phyloP scores from a whole-genome alignment of 2,329 filamentous ascomycete species.

The Tolypocladium capitatum region DNA sequence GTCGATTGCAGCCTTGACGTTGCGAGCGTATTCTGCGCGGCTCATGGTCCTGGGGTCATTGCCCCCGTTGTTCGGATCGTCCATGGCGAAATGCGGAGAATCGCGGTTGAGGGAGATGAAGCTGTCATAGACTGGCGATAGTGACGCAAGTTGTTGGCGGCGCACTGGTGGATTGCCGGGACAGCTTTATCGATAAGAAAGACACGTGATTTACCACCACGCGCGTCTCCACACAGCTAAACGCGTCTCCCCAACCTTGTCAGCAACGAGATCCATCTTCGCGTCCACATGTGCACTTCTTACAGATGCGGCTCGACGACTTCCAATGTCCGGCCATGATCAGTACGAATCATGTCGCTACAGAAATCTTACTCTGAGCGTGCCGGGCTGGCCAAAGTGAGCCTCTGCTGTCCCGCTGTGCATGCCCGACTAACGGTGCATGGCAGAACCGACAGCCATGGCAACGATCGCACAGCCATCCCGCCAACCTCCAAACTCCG shows the following conservation, averaged over 20 bases:
- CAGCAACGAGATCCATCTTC: background rate
- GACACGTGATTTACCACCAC: background rate
- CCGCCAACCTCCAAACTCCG: conserved; percentile 22
- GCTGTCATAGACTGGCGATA: background rate
- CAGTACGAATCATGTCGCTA: conserved; percentile 19
- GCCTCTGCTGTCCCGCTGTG: conserved; percentile 3
- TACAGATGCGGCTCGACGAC: conserved; percentile 4
- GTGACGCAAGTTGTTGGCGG: too few species aligned
- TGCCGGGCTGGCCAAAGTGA: conserved; percentile 19
- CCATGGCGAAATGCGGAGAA: conserved; percentile 5
- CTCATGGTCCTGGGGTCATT: conserved; percentile 8
- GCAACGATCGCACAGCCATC: conserved; percentile 41
- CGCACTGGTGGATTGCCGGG: too few species aligned
- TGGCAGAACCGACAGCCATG: conserved; percentile 30
- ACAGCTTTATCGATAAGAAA: background rate
- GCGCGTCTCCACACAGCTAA: background rate
- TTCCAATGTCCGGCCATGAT: conserved; percentile 8
- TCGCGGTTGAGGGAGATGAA: background rate
- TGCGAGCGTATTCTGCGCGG: conserved; percentile 9
- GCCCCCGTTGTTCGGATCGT: conserved; percentile 13
- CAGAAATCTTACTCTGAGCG: conserved; percentile 28
- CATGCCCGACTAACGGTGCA: conserved; percentile 3
- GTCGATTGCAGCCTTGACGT: conserved; percentile 16
- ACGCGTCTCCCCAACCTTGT: background rate
- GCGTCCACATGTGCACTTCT: background rate